A percentile compares a stretch with the other conserved stretches of the same genome.
These are phyloP conservation scores for Cyberlindnera veronae DNA, from an alignment of 805 yeast genomes.

Conservation along the genomic window DNA sequence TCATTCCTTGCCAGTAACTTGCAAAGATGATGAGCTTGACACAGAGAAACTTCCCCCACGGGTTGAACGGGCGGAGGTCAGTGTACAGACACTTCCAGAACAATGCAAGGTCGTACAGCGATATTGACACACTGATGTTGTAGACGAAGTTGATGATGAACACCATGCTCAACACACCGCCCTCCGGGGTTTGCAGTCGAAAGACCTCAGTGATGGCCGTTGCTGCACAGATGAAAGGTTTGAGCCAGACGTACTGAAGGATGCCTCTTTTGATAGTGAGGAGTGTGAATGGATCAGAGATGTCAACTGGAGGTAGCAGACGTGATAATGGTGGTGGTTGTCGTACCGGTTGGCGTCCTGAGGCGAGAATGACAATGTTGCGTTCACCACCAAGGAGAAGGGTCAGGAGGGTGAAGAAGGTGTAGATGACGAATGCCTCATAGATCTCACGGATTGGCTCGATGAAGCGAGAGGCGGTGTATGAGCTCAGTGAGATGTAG, in stretches of 20 bases:
- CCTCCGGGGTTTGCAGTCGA: slow-evolving; percentile 40
- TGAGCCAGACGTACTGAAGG: slow-evolving; percentile 92
- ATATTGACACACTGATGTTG: slow-evolving; percentile 75
- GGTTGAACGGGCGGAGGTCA: slow-evolving; percentile 76
- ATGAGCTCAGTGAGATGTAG: slow-evolving; percentile 50
- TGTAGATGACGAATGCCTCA: slow-evolving; percentile 94
- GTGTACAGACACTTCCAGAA: slow-evolving; percentile 89
- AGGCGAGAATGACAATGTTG: slow-evolving; percentile 64
- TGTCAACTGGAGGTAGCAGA: slow-evolving; percentile 61
- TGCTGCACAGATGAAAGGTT: slow-evolving; percentile 73
- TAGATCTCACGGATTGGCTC: slow-evolving; percentile 86
- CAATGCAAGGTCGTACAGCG: slow-evolving; percentile 79
- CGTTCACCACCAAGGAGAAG: slow-evolving; percentile 91
- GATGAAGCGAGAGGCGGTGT: slow-evolving; percentile 41
- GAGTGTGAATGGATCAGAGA: slow-evolving; percentile 82
- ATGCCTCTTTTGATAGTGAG: slow-evolving; percentile 77
- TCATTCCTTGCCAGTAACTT: slow-evolving; percentile 90
- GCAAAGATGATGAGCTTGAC: slow-evolving; percentile 94
- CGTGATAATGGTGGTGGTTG: slow-evolving; percentile 57
- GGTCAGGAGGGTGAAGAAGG: slow-evolving; percentile 81
- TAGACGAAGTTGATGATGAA: slow-evolving; percentile 68
- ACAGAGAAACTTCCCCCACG: slow-evolving; percentile 89
- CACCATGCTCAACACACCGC: slow-evolving; percentile 47
- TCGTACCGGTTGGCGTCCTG: slow-evolving; percentile 66
- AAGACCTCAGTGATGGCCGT: slow-evolving; percentile 43